Base-by-base conservation (phyloP, 2,329 filamentous ascomycete genomes). In the Coniochaeta ligniaria region DNA sequence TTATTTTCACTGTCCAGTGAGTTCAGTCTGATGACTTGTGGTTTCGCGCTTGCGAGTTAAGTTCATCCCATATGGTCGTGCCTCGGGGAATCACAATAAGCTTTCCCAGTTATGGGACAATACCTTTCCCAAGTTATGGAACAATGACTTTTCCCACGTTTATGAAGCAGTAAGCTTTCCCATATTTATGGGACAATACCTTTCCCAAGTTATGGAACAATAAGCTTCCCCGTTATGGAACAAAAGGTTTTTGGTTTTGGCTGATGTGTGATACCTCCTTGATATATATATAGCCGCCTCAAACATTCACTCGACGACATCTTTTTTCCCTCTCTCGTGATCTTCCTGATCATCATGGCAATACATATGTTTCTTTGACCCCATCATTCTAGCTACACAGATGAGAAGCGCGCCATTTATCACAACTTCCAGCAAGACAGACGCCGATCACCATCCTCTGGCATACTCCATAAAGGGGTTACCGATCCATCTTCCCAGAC, bases 91-190 rank as follows among this genome's bases (percentile, higher is more conserved):
- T 41, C 1, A 70, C 73, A 36, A 71, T 71, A 9, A 73, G 43
- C 45, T 71, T 73, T 8, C 65, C 66, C 1, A 73, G 63, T 31
- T 31, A 31, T 9, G 28, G 9, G n/a, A n/a, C n/a, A n/a, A n/a
- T n/a, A n/a, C 5, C 5, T 31, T 36, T 8, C 43, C 76, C 71
- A 61, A 73, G 67, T 9, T 31, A 31, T 31, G 28, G 5, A 9
- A 31, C 28, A 31, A 5, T 9, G 28, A 31, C 5, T 31, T 5
- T 9, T 31, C 28, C 28, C n/a, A n/a, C n/a, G n/a, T n/a, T n/a
- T n/a, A n/a, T n/a, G n/a, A n/a, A n/a, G n/a, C 73, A 36, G 71
- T 71, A 9, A 73, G 43, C 45, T 71, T 73, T 8, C 65, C 66
- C 1, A 73, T n/a, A n/a, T 63, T 31, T 31, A 31, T 9, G 28